Evolutionary conservation across 352 stramenopile species (phyloP).

Genomic region (Thraustochytrium sp.): DNA sequence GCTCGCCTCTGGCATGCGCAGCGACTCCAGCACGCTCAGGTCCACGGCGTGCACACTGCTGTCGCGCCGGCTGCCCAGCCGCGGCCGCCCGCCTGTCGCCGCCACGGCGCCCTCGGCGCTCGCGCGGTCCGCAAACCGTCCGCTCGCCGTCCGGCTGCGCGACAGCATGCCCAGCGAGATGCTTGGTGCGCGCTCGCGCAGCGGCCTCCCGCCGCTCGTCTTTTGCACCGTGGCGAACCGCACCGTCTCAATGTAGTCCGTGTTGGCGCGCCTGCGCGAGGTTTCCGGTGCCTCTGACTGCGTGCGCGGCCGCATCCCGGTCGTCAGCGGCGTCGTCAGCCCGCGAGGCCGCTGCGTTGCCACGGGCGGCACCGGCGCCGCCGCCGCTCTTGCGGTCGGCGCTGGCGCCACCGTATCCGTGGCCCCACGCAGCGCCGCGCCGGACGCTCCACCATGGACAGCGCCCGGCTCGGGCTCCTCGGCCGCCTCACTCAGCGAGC

Average conservation of each 20-base stretch:
- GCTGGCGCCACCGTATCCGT: too few relatives aligned
- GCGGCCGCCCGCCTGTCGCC: background rate
- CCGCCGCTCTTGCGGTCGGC: too few relatives aligned
- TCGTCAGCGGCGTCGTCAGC: too few relatives aligned
- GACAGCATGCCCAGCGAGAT: background rate
- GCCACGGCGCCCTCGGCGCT: background rate
- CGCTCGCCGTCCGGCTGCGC: background rate
- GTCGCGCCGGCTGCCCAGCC: background rate
- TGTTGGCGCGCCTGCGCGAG: background rate
- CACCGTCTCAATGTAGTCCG: conserved; percentile 15
- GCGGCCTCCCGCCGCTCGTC: background rate
- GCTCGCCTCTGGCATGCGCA: background rate
- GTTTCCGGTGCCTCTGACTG: conserved; percentile 1
- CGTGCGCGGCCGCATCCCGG: background rate
- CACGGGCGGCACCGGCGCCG: too few relatives aligned
- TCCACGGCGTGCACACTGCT: conserved; percentile 36
- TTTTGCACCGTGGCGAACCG: conserved; percentile 13
- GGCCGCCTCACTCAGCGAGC: too few relatives aligned
- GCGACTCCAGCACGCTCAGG: conserved; percentile 6
- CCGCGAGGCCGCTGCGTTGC: too few relatives aligned
- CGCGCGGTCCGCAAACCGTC: background rate
- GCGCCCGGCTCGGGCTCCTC: too few relatives aligned
- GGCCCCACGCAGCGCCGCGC: too few relatives aligned
- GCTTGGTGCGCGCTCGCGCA: background rate
- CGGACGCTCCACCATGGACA: too few relatives aligned